phyloP scores from a whole-genome alignment of 2,329 filamentous ascomycete genomes.

The Shiraia sp. region DNA sequence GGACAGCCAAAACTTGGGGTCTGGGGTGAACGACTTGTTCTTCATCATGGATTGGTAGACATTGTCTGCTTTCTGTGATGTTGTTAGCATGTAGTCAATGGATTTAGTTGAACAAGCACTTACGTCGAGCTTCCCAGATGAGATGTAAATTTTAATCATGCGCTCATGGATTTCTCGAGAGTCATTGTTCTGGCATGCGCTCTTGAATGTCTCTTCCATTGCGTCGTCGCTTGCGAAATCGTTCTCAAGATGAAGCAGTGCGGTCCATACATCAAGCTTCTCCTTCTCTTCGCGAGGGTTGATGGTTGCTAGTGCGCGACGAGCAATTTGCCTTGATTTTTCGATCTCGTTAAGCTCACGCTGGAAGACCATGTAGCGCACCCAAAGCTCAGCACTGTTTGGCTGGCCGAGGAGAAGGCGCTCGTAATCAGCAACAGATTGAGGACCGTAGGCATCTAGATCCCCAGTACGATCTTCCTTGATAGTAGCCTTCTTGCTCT shows the following conservation, averaged over 20 bases:
- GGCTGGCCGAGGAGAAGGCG: conserved; percentile 88
- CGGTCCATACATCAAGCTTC: conserved; percentile 95
- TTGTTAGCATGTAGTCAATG: conserved; percentile 20
- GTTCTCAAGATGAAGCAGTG: conserved; percentile 90
- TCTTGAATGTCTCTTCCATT: conserved; percentile 84
- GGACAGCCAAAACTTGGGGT: conserved; percentile 85
- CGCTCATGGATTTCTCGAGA: conserved; percentile 86
- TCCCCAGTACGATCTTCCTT: conserved; percentile 91
- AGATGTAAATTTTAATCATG: conserved; percentile 91
- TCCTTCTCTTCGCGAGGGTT: conserved; percentile 88
- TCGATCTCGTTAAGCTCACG: conserved; percentile 86
- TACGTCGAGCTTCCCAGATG: conserved; percentile 83
- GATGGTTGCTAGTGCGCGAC: conserved; percentile 89
- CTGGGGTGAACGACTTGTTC: conserved; percentile 77
- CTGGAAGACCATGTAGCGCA: conserved; percentile 98
- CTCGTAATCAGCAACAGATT: conserved; percentile 90
- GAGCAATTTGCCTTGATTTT: conserved; percentile 85
- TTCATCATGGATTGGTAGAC: conserved; percentile 86
- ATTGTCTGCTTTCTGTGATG: conserved; percentile 75
- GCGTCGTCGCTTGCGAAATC: conserved; percentile 83
- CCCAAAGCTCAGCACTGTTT: conserved; percentile 92
- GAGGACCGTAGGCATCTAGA: conserved; percentile 83
- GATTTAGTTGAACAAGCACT: conserved; percentile 38
- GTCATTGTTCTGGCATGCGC: conserved; percentile 93
- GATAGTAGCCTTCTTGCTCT: conserved; percentile 74